A percentile compares a stretch with the other conserved stretches of the same genome.
Evolutionary conservation across 192 early-diverging fungal genomes (phyloP).

Genomic region (Phlyctochytrium planicorne): DNA sequence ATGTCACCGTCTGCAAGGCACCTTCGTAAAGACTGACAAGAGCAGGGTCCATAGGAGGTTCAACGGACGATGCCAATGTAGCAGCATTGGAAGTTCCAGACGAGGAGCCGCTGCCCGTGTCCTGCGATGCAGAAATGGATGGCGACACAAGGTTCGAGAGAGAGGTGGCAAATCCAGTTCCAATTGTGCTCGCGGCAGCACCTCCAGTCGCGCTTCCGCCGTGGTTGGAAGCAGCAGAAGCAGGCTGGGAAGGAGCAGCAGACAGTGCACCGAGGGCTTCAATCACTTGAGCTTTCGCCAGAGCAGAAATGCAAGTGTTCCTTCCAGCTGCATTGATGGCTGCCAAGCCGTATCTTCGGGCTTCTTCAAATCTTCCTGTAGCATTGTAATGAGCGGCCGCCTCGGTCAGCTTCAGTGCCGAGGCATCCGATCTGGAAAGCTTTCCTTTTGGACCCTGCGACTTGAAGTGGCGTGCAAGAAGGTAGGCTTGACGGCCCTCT

Average conservation of each 20-base stretch:
- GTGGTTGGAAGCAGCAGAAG: no score
- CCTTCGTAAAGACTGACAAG: slow-evolving; percentile 10
- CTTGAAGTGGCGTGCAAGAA: slow-evolving; percentile 50
- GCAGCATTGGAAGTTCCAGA: neutral
- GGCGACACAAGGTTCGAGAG: neutral
- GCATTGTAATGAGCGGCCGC: slow-evolving; percentile 48
- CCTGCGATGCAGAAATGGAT: neutral
- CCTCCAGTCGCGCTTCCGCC: no score
- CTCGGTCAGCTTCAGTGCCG: slow-evolving; percentile 29
- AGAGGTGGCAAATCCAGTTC: no score
- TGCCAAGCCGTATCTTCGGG: slow-evolving; percentile 46
- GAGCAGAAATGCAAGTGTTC: slow-evolving; percentile 36
- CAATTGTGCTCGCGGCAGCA: no score
- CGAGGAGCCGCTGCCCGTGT: neutral
- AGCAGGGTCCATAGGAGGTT: slow-evolving; percentile 10
- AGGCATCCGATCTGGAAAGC: slow-evolving; percentile 30
- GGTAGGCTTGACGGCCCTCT: slow-evolving; percentile 48
- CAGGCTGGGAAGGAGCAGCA: slow-evolving; percentile 3
- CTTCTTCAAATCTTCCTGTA: slow-evolving; percentile 45
- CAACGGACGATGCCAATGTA: no score
- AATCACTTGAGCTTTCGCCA: slow-evolving; percentile 42
- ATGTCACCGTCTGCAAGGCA: slow-evolving; percentile 22
- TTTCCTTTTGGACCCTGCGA: slow-evolving; percentile 45
- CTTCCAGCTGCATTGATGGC: slow-evolving; percentile 33
- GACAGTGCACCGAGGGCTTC: slow-evolving; percentile 32